phyloP scores from a whole-genome alignment of 768 basidiomycete genomes.

The Antrodiella citrinella region DNA sequence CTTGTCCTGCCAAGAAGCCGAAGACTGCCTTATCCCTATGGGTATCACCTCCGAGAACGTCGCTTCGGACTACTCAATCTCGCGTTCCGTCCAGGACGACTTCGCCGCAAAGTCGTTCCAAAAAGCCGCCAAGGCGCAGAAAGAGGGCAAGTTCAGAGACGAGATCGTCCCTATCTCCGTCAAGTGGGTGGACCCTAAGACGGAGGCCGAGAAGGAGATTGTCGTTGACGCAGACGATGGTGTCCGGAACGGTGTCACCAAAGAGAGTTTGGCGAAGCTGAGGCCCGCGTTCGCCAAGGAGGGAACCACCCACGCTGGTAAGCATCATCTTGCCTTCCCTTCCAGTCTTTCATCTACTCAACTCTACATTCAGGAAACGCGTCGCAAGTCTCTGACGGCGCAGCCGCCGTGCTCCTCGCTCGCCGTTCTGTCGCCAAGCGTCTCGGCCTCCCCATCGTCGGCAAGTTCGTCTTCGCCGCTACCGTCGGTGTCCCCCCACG shows the following conservation, averaged over 20 bases:
- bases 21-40: conserved; percentile 83
- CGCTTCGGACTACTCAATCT: conserved; percentile 65
- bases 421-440: conserved; percentile 74
- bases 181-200: conserved; percentile 64
- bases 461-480: conserved; percentile 70
- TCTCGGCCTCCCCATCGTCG: conserved; percentile 79
- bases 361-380: conserved; percentile 51
- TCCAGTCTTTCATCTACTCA: not conserved
- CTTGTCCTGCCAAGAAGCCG: conserved; percentile 56
- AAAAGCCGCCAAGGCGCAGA: conserved; percentile 74
- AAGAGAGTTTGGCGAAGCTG: conserved; percentile 68
- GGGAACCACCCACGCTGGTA: conserved; percentile 69
- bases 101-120: conserved; percentile 83
- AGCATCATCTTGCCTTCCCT: conserved; percentile 6
- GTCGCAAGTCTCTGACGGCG: conserved; percentile 88
- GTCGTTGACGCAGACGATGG: conserved; percentile 80
- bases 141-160: conserved; percentile 70
- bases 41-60: conserved; percentile 95
- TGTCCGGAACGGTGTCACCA: conserved; percentile 77
- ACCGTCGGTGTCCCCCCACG: conserved; percentile 77
- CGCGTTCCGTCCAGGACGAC: conserved; percentile 71
- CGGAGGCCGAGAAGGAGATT: conserved; percentile 56
- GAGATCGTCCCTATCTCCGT: conserved; percentile 82
- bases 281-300: conserved; percentile 80
- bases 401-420: conserved; percentile 80